These are phyloP conservation scores for Gossypium herbaceum DNA, from an alignment of 345 rosid species.

Conservation along the genomic window DNA sequence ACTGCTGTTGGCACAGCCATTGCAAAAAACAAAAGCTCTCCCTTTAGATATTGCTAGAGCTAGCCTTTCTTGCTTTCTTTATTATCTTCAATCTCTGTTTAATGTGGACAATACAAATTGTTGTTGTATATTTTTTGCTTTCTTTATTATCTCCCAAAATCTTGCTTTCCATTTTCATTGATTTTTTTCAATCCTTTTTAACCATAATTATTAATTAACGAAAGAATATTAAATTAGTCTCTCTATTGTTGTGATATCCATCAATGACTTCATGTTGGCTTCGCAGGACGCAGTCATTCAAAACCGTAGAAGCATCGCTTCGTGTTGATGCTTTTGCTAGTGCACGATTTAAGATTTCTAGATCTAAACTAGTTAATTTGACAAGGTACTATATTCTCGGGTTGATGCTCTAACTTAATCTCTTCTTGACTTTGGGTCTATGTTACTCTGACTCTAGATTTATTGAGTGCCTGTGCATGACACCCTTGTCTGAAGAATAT, in stretches of 20 bases:
- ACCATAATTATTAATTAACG: no score
- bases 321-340: slow-evolving; percentile 95
- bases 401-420: no score
- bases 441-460: no score
- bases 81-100: background rate
- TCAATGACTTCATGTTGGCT: slow-evolving; percentile 2
- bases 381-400: slow-evolving; percentile 46
- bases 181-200: no score
- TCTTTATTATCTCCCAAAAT: no score
- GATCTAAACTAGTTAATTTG: slow-evolving; percentile 72
- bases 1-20: slow-evolving; percentile 4
- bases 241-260: background rate
- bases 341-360: slow-evolving; percentile 91
- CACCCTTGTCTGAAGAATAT: no score
- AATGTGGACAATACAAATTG: background rate
- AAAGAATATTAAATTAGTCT: no score
- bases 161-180: no score
- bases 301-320: slow-evolving; percentile 75
- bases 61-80: background rate
- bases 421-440: no score
- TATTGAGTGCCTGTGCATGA: no score
- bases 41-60: background rate
- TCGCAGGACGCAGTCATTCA: slow-evolving; percentile 71
- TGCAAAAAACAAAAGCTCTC: background rate
- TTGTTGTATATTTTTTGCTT: background rate